Evolutionary conservation across 768 basidiomycete species (phyloP).

Genomic region (Favolaschia claudopus): DNA sequence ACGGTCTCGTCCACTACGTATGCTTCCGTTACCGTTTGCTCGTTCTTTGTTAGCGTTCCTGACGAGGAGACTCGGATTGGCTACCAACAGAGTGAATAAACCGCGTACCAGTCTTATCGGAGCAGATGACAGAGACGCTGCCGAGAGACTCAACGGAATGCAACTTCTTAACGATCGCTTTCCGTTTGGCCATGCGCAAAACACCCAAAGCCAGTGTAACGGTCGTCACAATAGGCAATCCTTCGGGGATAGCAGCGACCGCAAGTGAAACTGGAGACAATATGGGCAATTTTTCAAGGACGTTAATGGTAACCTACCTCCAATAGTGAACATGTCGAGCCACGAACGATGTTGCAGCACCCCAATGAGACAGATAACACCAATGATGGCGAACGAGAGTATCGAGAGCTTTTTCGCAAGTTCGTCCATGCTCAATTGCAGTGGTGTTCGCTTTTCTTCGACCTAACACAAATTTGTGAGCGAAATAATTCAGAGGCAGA

Average conservation of each 20-base stretch:
- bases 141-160: constrained; percentile 95
- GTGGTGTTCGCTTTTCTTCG: constrained; percentile 90
- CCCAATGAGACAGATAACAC: constrained; percentile 91
- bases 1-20: constrained; percentile 88
- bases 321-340: constrained; percentile 99
- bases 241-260: constrained; percentile 98
- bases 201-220: constrained; percentile 97
- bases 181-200: constrained; percentile 90
- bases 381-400: constrained; percentile 93
- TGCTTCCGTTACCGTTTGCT: constrained; percentile 90
- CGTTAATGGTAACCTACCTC: constrained; percentile 62
- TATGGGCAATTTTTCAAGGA: not conserved
- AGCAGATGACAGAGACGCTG: constrained; percentile 96
- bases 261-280: constrained; percentile 82
- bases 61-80: constrained; percentile 20
- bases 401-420: constrained; percentile 91
- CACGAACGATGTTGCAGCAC: constrained; percentile 85
- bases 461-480: constrained; percentile 37
- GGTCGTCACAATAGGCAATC: constrained; percentile 95
- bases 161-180: constrained; percentile 96
- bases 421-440: constrained; percentile 96
- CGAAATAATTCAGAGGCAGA: constrained; percentile 41
- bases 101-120: constrained; percentile 88
- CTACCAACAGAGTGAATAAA: not conserved
- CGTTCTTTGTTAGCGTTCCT: constrained; percentile 95